phyloP scores from a whole-genome alignment of 306 rosid species.

The Herpetospermum pedunculosum region DNA sequence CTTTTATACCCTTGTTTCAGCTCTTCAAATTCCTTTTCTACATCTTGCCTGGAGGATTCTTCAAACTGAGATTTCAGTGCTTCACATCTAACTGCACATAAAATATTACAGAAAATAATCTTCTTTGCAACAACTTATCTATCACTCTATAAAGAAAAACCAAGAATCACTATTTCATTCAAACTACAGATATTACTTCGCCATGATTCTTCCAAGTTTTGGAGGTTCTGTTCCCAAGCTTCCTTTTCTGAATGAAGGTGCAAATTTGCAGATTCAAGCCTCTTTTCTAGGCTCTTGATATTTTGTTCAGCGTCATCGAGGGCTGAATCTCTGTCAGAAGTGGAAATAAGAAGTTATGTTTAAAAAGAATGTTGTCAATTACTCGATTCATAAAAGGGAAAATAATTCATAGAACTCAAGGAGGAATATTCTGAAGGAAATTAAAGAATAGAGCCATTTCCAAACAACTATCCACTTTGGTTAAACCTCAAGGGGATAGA shows the following conservation, averaged over 20 bases:
- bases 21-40: constrained; percentile 69
- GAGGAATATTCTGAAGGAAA: neutral
- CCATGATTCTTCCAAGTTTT: constrained; percentile 91
- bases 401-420: neutral
- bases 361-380: constrained; percentile 2
- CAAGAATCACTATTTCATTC: constrained; percentile 15
- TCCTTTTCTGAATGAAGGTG: constrained; percentile 67
- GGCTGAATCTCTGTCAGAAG: constrained; percentile 52
- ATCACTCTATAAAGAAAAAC: neutral
- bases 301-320: constrained; percentile 47
- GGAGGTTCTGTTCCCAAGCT: constrained; percentile 79
- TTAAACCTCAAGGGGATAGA: neutral
- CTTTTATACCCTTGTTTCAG: constrained; percentile 55
- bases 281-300: constrained; percentile 58
- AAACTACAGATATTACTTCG: constrained; percentile 38
- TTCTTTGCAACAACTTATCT: constrained; percentile 8
- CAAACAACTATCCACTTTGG: neutral
- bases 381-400: neutral
- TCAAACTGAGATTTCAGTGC: constrained; percentile 70
- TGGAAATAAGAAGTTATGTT: constrained; percentile 19
- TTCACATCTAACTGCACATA: constrained; percentile 69
- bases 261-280: constrained; percentile 51
- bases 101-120: constrained; percentile 6
- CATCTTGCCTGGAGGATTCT: constrained; percentile 47
- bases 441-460: neutral